Evolutionary conservation across 192 early-diverging fungal species (phyloP), one percentile per base, ranked within the genome.

Genomic region (Lobosporangium transversale): DNA sequence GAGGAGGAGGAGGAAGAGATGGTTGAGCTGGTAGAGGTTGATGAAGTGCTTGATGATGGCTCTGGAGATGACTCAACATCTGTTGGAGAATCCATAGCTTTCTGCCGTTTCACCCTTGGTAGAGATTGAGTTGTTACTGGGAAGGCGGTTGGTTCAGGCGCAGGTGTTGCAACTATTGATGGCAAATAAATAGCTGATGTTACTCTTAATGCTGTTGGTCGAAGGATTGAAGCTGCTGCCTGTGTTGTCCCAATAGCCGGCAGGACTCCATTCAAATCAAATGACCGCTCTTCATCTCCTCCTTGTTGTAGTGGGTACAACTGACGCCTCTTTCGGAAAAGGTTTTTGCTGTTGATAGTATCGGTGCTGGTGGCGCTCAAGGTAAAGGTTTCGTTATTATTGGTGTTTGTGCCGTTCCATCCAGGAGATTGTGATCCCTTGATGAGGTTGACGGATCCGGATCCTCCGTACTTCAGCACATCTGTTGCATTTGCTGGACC

Each of bases 401-500:
- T 6, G 55, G 35, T 43, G 69, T 62, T 20, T 65, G 59, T 4
- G 63, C 51, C 12, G 78, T 55, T 26, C 43, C 51, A 29, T 21
- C 58, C 24, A 0, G 66, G 40, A 9, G 27, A 14, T 18, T 17
- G 4, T 9, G 58, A 11, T 12, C 26, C 26, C 9, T 58, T 57
- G 48, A 56, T 52, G 43, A 56, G 64, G 36, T 76, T 76, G 14
- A 76, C 73, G 2, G 73, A 76, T 20, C 73, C 73, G 1, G 73
- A 40, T 12, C 73, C 73, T 31, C 65, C 64, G 57, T 57, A 67
- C 14, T 11, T 56, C 12, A 76, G 42, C 18, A 76, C 73, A 2
- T 76, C 63, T 8, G 64, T 66, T 17, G 73, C 64, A 42, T 76
- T 76, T 10, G 58, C 30, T 30, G 73, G 73, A 1, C 73, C 73